Conservation (phyloP, 331 rosid genomes). For the Saraca asoca region DNA sequence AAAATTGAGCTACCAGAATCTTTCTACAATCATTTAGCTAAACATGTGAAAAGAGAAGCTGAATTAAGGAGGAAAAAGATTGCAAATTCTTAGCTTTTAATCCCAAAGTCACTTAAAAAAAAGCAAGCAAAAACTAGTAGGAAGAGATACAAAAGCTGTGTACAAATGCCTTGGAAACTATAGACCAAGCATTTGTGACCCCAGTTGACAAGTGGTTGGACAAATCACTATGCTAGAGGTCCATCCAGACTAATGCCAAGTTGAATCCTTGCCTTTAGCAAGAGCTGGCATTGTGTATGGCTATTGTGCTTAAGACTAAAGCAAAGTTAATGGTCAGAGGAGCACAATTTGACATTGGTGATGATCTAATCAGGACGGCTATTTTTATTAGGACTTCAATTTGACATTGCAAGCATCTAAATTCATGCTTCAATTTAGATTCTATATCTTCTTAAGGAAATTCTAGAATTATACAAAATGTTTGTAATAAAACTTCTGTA, state of each 20-base stretch:
- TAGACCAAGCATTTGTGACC: slow-evolving; percentile 73
- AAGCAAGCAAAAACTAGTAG: slow-evolving; percentile 82
- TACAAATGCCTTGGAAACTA: slow-evolving; percentile 78
- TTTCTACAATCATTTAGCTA: slow-evolving; percentile 66
- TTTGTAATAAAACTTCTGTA: slow-evolving; percentile 49
- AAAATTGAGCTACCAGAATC: slow-evolving; percentile 85
- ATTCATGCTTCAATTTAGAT: slow-evolving; percentile 64
- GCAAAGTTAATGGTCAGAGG: no score
- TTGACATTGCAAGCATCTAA: slow-evolving; percentile 62
- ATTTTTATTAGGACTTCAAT: slow-evolving; percentile 78
- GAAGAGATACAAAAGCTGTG: slow-evolving; percentile 69
- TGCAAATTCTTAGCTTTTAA: slow-evolving; percentile 85
- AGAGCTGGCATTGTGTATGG: no score
- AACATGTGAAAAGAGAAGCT: slow-evolving; percentile 89
- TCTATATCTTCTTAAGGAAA: slow-evolving; percentile 48
- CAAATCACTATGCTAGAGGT: slow-evolving; percentile 80
- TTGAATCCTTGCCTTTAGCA: no score
- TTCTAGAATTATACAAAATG: slow-evolving; percentile 45
- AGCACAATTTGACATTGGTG: no score
- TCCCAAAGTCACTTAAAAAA: slow-evolving; percentile 79
- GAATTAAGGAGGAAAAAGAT: slow-evolving; percentile 80
- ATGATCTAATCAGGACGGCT: no score
- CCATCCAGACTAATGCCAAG: slow-evolving; percentile 77
- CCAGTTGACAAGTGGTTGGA: slow-evolving; percentile 85
- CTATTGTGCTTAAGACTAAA: no score